Evolutionary conservation across 371 early-diverging fungal genomes (phyloP).

Genomic region (Phascolomyces articulosus): DNA sequence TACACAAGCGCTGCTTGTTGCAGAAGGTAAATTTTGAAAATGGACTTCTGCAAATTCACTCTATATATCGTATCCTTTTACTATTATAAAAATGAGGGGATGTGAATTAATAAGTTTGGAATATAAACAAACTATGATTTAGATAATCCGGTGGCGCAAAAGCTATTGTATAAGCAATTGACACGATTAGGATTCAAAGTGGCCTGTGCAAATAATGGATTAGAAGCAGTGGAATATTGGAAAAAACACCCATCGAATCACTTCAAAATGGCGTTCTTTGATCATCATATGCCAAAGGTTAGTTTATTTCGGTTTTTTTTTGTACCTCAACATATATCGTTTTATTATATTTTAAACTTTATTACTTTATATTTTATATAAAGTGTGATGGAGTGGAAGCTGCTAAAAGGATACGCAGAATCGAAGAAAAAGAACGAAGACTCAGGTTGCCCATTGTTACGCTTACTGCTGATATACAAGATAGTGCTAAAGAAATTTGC

Average conservation of each 20-base stretch:
- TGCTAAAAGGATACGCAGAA: constrained; percentile 37
- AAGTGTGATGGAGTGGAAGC: constrained; percentile 55
- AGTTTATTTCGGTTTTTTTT: not conserved
- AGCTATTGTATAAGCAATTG: constrained; percentile 41
- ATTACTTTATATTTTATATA: not conserved
- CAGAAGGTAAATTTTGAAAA: constrained; percentile 33
- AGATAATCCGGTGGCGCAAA: constrained; percentile 55
- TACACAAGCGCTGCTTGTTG: constrained; percentile 37
- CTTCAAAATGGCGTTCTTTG: constrained; percentile 47
- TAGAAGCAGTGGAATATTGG: constrained; percentile 45
- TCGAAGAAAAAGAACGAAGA: constrained; percentile 26
- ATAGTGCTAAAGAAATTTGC: constrained; percentile 15
- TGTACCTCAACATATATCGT: not conserved
- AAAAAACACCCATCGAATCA: constrained; percentile 27
- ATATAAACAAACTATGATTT: constrained; percentile 1
- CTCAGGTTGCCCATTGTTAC: constrained; percentile 22
- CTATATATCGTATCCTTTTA: no score
- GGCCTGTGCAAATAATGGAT: constrained; percentile 48
- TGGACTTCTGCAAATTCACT: no score
- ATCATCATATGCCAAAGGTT: constrained; percentile 55
- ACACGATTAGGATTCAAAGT: constrained; percentile 45
- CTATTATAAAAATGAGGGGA: no score
- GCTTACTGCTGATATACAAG: constrained; percentile 19
- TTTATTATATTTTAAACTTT: not conserved
- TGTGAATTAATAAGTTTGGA: no score